Conservation (phyloP, 2,329 filamentous ascomycete genomes). For the Botrytis fragariae region DNA sequence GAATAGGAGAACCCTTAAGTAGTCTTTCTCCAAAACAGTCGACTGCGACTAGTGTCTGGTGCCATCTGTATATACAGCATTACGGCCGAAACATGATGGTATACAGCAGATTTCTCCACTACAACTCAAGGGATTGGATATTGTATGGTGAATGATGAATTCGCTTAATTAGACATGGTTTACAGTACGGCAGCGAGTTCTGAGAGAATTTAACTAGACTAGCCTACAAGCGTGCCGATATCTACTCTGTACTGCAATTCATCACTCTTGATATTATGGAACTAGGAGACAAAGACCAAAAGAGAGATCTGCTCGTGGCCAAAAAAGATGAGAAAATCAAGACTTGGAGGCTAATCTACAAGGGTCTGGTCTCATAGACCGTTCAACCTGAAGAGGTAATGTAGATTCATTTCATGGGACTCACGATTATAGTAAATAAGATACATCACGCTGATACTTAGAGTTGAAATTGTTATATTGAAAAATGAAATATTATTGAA, state of each 20-base stretch:
- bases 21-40: neutral
- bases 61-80: neutral
- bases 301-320: neutral
- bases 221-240: neutral
- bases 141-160: neutral
- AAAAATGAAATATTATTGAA: neutral
- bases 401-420: neutral
- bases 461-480: too few species aligned
- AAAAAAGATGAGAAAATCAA: neutral
- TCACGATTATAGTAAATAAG: too few species aligned
- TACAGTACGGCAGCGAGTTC: neutral
- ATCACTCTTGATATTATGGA: neutral
- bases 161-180: neutral
- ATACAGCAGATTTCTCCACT: neutral
- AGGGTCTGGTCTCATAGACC: neutral
- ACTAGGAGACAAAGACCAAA: neutral
- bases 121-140: too few species aligned
- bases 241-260: neutral
- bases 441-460: fast-evolving
- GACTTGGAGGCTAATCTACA: neutral
- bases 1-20: neutral
- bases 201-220: neutral
- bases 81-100: neutral
- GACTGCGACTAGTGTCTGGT: neutral
- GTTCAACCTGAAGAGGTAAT: neutral